These are phyloP conservation scores for Trichoderma asperelloides DNA, from an alignment of 495 filamentous ascomycete genomes.

Conservation along the genomic window DNA sequence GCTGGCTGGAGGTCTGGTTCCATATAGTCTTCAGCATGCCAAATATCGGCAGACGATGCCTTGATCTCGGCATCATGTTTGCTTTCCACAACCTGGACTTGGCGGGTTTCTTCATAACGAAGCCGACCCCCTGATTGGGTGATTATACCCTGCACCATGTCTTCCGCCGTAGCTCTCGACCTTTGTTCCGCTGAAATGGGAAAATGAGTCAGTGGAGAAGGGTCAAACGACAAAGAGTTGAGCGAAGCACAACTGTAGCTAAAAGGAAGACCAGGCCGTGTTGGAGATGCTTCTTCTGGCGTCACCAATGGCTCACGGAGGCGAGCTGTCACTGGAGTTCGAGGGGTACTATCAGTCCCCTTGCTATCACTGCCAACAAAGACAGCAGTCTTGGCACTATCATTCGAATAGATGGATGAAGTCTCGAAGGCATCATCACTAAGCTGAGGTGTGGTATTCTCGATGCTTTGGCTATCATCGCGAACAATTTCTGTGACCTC, in stretches of 20 bases:
- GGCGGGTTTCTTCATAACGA: neutral
- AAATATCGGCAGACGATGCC: neutral
- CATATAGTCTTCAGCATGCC: neutral
- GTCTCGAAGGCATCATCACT: neutral
- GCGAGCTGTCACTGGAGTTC: neutral
- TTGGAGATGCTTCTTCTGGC: neutral
- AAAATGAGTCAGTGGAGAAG: neutral
- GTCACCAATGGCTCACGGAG: neutral
- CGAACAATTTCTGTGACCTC: neutral
- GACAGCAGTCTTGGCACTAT: constrained; percentile 4
- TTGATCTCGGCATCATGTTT: neutral
- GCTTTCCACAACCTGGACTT: neutral
- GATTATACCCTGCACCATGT: neutral
- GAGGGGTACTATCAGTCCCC: neutral
- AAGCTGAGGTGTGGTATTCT: neutral
- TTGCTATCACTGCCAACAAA: neutral
- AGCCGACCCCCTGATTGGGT: neutral
- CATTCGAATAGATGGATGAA: constrained; percentile 9
- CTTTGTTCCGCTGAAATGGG: neutral
- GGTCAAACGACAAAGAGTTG: neutral
- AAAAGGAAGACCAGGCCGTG: neutral
- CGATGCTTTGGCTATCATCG: neutral
- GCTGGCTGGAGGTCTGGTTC: neutral
- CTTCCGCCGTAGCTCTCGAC: neutral
- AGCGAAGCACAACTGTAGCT: neutral